A percentile compares a stretch with the other conserved stretches of the same genome.
Evolutionary conservation across 441 rosid species (phyloP).

Genomic region (Gossypium laxum): DNA sequence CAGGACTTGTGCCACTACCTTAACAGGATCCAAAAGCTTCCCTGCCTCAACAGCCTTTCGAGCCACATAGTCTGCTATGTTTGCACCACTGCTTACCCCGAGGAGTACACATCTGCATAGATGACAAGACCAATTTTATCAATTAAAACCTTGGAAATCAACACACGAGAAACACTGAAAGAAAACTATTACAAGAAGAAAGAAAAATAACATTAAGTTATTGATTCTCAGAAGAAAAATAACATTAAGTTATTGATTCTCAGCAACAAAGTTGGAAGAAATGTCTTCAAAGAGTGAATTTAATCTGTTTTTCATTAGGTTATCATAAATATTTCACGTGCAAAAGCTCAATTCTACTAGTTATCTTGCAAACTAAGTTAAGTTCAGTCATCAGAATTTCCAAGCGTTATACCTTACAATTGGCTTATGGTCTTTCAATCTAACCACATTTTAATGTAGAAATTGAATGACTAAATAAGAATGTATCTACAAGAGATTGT

Average conservation of each 20-base stretch:
- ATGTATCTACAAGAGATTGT: no score
- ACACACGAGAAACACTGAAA: not conserved
- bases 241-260: not conserved
- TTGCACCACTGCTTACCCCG: conserved; percentile 57
- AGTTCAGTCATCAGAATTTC: not conserved
- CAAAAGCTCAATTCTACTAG: not conserved
- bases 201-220: not conserved
- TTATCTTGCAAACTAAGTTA: not conserved
- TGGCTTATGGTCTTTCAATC: not conserved
- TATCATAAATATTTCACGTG: not conserved
- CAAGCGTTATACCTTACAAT: not conserved
- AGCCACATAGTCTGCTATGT: conserved; percentile 58
- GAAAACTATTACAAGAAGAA: not conserved
- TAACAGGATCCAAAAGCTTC: conserved; percentile 51
- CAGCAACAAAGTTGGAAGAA: not conserved
- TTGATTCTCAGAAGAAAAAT: not conserved
- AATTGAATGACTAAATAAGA: not conserved
- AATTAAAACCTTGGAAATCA: not conserved
- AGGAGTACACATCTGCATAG: conserved; percentile 54
- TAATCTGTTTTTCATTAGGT: not conserved
- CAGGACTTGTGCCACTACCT: conserved; percentile 61
- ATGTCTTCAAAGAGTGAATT: not conserved
- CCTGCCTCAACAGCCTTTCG: conserved; percentile 54
- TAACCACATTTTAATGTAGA: not conserved
- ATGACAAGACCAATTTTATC: conserved; percentile 17